Conservation (phyloP, 1,284 basidiomycete genomes). For the Papiliotrema laurentii region DNA sequence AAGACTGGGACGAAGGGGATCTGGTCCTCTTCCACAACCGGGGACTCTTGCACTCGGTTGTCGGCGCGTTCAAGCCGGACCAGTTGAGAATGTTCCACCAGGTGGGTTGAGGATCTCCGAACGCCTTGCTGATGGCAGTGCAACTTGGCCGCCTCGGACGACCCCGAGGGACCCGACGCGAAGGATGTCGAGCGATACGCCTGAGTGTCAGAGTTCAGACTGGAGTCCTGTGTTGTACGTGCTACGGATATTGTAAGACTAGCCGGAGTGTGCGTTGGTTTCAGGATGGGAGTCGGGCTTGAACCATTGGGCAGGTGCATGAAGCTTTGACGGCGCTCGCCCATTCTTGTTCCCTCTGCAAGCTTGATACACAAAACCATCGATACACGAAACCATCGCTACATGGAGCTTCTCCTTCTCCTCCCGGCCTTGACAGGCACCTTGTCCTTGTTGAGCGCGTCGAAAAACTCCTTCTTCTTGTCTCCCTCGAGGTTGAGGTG, state of each 20-base stretch:
- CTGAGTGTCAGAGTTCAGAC: too few species aligned
- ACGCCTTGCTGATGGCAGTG: slow-evolving; percentile 49
- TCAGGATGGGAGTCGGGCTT: too few species aligned
- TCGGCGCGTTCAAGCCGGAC: slow-evolving; percentile 65
- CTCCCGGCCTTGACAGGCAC: slow-evolving; percentile 14
- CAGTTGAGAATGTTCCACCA: slow-evolving; percentile 74
- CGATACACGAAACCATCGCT: too few species aligned
- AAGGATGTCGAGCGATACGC: slow-evolving; percentile 63
- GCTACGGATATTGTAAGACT: too few species aligned
- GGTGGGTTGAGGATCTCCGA: slow-evolving; percentile 14
- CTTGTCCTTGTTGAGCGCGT: slow-evolving; percentile 16
- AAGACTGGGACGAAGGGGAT: slow-evolving; percentile 62
- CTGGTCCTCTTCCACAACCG: slow-evolving; percentile 69
- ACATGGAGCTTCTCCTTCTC: too few species aligned
- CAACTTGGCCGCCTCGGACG: slow-evolving; percentile 70
- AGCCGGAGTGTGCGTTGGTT: too few species aligned
- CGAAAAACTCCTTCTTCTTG: slow-evolving; percentile 14
- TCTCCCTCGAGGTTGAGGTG: slow-evolving; percentile 19
- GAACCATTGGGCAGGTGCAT: too few species aligned
- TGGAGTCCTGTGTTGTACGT: too few species aligned
- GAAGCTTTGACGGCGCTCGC: too few species aligned
- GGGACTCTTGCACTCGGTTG: slow-evolving; percentile 70
- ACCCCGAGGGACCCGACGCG: slow-evolving; percentile 60
- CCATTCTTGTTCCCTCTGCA: too few species aligned
- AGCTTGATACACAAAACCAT: too few species aligned